phyloP scores from a whole-genome alignment of 306 rosid species.

The Astragalus membranaceus region DNA sequence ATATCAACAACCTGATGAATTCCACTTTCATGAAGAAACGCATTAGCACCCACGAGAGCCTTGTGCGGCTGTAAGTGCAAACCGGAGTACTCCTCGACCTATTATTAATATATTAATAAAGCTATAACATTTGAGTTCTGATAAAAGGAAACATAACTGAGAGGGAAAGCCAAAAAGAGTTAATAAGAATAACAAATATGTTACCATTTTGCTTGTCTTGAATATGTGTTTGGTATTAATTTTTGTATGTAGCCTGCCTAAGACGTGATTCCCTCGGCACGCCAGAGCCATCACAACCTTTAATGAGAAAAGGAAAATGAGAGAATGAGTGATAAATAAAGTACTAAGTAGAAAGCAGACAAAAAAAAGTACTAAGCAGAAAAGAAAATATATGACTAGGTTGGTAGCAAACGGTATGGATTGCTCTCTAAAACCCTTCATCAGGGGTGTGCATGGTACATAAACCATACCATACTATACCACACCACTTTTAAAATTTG shows the following conservation, averaged over 20 bases:
- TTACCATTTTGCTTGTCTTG: constrained; percentile 82
- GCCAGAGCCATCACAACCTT: constrained; percentile 86
- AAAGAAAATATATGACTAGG: no score
- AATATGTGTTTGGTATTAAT: constrained; percentile 56
- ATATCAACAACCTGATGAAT: constrained; percentile 81
- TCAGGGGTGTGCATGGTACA: no score
- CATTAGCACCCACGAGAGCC: constrained; percentile 92
- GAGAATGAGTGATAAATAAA: background rate
- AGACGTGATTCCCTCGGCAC: constrained; percentile 44
- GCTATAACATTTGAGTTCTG: background rate
- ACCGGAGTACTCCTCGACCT: constrained; percentile 91
- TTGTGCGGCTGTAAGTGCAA: constrained; percentile 85
- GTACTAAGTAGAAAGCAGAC: no score
- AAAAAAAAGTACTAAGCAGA: no score
- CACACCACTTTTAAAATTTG: no score
- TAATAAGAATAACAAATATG: background rate
- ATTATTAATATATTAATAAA: constrained; percentile 8
- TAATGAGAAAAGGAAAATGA: background rate
- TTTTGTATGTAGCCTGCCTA: constrained; percentile 67
- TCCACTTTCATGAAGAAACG: constrained; percentile 96
- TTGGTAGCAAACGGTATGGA: no score
- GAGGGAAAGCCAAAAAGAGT: background rate
- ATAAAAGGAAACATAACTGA: background rate
- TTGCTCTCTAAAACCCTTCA: no score
- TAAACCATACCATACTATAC: no score